Conservation (phyloP, 2,329 filamentous ascomycete species). For the Fusarium sp. region DNA sequence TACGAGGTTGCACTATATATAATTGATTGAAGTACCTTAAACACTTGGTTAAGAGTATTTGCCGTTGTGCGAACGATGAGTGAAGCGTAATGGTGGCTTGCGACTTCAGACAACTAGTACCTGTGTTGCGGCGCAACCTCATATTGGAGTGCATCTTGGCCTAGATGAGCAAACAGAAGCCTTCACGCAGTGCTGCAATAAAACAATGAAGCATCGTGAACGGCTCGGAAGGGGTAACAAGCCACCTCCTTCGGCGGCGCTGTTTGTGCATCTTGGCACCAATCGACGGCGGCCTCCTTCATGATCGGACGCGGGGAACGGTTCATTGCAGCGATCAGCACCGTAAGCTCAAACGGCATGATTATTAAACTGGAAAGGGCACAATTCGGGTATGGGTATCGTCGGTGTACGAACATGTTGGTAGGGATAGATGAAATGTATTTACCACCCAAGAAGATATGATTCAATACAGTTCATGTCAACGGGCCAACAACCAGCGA, state of each 20-base stretch:
- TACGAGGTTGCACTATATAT: background rate
- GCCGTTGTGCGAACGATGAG: background rate
- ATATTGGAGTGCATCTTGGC: background rate
- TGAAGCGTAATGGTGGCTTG: slow-evolving; percentile 19
- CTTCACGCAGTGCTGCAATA: slow-evolving; percentile 14
- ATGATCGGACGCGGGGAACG: slow-evolving; percentile 5
- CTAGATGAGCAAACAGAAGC: background rate
- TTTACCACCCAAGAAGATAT: background rate
- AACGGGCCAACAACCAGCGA: background rate
- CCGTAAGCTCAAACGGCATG: slow-evolving; percentile 13
- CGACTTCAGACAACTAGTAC: slow-evolving; percentile 1
- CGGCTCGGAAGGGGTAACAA: slow-evolving; percentile 3
- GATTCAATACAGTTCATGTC: background rate
- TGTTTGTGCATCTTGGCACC: slow-evolving; percentile 4
- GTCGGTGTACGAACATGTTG: background rate
- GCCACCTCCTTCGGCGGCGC: slow-evolving; percentile 26
- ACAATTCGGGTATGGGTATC: background rate
- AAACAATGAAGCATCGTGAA: slow-evolving; percentile 27
- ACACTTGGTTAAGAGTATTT: background rate
- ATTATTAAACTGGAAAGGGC: slow-evolving; percentile 3
- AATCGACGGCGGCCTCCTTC: slow-evolving; percentile 10
- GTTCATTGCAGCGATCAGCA: background rate
- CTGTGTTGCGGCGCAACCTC: slow-evolving; percentile 6
- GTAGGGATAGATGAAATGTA: background rate
- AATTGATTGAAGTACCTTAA: background rate